Base-by-base conservation (phyloP, 176 grass and related monocot genomes). In the Luzula sylvatica region DNA sequence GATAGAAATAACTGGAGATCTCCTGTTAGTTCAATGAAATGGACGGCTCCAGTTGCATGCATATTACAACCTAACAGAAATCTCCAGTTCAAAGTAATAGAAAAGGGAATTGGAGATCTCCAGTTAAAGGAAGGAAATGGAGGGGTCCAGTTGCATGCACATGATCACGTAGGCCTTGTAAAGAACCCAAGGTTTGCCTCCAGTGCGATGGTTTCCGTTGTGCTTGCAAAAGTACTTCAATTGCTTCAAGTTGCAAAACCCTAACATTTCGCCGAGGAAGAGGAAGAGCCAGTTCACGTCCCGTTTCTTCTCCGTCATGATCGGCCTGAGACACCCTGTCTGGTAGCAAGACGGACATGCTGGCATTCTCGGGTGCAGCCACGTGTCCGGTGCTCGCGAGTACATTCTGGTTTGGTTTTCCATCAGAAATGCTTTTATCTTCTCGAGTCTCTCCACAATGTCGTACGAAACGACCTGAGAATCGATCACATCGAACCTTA, bases 211-310 rank as follows among this genome's bases (percentile, higher is more conserved):
- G 40, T 27, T 15, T 12, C 8, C 22, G 13, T 28, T 65, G 40
- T 65, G 42, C 60, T 50, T 65, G 42, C 60, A 65, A 18, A 65
- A 50, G 41, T 65, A 65, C 60, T 29, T 65, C 20, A 65, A 40
- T 3, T 65, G 42, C 41, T 11, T 27, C 16, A 30, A 46, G 2
- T 13, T 50, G 60, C 60, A 65, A 46, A 8, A 65, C 15, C 60
- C 60, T 1, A 65, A 19, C 4, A 15, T 28, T 7, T 30, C 39
- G 0, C 41, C 41, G 1, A 65, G 42, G 42, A 65, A 29, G 15
- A 65, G 19, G 60, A 65, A 65, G 9, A 65, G 42, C 60, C 60
- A 65, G 40, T 50, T 65, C 3, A 65, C 22, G 4, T 8, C 41
- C 14, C 60, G 15, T 40, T 65, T 65, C 60, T 50, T 65, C 17